Evolutionary conservation across 202 grass and related monocot genomes (phyloP).

Genomic region (Setaria italica): DNA sequence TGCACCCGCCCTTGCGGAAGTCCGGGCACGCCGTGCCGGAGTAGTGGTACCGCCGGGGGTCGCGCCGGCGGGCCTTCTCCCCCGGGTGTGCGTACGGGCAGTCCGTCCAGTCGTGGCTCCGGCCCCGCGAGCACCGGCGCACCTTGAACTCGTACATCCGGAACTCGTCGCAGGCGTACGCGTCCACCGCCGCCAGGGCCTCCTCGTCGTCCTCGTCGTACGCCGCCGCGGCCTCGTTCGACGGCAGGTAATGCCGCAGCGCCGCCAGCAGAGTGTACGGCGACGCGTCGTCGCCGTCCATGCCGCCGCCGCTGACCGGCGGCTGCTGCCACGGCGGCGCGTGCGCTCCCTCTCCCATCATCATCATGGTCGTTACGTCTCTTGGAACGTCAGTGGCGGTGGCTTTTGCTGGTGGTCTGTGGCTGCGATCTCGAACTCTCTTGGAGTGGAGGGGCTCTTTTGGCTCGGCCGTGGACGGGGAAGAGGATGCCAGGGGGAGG

Average conservation of each 20-base stretch:
- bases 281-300: constrained; percentile 42
- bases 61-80: constrained; percentile 69
- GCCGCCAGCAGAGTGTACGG: constrained; percentile 42
- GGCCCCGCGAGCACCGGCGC: constrained; percentile 49
- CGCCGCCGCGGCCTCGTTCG: constrained; percentile 6
- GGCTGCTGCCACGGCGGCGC: constrained; percentile 43
- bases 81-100: constrained; percentile 68
- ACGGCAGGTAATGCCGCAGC: constrained; percentile 57
- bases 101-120: constrained; percentile 78
- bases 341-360: constrained; percentile 50
- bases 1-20: constrained; percentile 69
- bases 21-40: constrained; percentile 64
- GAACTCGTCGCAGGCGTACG: constrained; percentile 74
- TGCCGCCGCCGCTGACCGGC: constrained; percentile 15
- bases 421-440: constrained; percentile 7
- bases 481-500: background rate
- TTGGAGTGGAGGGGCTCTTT: background rate
- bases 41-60: constrained; percentile 61
- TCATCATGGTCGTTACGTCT: constrained; percentile 44
- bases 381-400: background rate
- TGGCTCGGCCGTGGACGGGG: constrained; percentile 11
- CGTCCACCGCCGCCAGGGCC: constrained; percentile 46
- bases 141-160: constrained; percentile 87
- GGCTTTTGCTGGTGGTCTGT: background rate
- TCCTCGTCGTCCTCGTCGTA: constrained; percentile 41